Conservation (phyloP, 192 early-diverging fungal genomes). For the Piromyces finnis region DNA sequence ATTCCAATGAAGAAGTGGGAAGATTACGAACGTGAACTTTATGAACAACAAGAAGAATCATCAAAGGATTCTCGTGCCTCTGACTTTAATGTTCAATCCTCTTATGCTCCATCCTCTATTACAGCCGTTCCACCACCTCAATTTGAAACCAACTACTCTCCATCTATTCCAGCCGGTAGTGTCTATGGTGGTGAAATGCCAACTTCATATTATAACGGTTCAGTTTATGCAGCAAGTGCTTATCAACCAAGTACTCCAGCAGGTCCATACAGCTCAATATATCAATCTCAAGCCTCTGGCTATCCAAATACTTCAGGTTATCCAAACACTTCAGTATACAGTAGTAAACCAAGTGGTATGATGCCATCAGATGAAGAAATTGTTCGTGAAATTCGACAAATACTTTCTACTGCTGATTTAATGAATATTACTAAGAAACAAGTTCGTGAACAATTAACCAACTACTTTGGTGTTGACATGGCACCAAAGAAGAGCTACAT, state of each 20-base stretch:
- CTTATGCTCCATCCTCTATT: neutral
- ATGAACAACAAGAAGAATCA: neutral
- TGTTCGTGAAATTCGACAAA: conserved; percentile 43
- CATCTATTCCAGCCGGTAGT: neutral
- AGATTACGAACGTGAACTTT: conserved; percentile 9
- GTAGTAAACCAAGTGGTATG: conserved; percentile 6
- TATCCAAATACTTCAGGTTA: neutral
- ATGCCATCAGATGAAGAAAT: conserved; percentile 61
- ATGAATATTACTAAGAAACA: conserved; percentile 63
- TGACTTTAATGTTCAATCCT: neutral
- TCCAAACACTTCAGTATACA: neutral
- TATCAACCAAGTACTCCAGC: neutral
- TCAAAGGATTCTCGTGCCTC: conserved; percentile 13
- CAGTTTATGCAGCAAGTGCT: neutral
- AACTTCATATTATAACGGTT: neutral
- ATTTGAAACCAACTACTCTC: neutral
- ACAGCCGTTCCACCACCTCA: neutral
- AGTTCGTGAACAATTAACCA: conserved; percentile 48
- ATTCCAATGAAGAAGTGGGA: conserved; percentile 24
- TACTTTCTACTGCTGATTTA: conserved; percentile 50
- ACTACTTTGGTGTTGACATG: conserved; percentile 52
- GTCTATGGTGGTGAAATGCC: neutral
- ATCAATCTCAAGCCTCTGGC: neutral
- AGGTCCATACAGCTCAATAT: neutral
- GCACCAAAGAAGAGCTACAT: conserved; percentile 47